Base-by-base conservation (phyloP, 352 stramenopile species). In the Globisporangium echinulatum region DNA sequence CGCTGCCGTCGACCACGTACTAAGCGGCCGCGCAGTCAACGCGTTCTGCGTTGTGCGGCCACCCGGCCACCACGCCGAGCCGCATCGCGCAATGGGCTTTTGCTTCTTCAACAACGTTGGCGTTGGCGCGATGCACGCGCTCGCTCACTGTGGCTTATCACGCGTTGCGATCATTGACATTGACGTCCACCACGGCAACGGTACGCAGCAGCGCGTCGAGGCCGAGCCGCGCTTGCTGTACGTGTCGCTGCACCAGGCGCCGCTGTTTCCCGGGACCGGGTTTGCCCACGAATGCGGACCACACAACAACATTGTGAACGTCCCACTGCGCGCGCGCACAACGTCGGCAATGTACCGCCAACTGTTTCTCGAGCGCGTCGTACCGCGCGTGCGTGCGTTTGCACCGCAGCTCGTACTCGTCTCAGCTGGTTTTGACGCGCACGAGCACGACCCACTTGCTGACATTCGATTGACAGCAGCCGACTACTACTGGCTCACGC, bases 71-170 rank as follows among this genome's bases (percentile, higher is more conserved):
- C 79, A 89, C 48, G 77, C 79, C 1, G 73, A 82, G 43, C 66
- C 71, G 9, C 64, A 71, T 47, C 59, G 66, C 5, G 67, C 75
- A 0, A 85, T 86, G 74, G 73, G 92, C 25, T 99, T 99, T 68
- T 99, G 96, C 63, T 87, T 98, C 42, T 98, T 98, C 61, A 99
- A 99, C 60, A 98, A 97, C 61, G 87, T 98, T 17, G 93, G 88
- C 44, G 79, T 97, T 50, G 94, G 84, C n/a, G 94, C 93, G 15
- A 73, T 98, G 55, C 92, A 99, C 74, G 92, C 92, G 4, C 67
- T 98, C 19, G 85, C 90, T 8, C 69, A 71, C 10, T 64, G 88
- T 46, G 59, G 76, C 25, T 42, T 88, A 36, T 54, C 5, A 40
- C 67, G 80, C 17, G 74, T 90, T 1, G 70, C 71, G 9, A 87